Evolutionary conservation across 208 protist genomes (phyloP).

Genomic region (Hexamita inflata): DNA sequence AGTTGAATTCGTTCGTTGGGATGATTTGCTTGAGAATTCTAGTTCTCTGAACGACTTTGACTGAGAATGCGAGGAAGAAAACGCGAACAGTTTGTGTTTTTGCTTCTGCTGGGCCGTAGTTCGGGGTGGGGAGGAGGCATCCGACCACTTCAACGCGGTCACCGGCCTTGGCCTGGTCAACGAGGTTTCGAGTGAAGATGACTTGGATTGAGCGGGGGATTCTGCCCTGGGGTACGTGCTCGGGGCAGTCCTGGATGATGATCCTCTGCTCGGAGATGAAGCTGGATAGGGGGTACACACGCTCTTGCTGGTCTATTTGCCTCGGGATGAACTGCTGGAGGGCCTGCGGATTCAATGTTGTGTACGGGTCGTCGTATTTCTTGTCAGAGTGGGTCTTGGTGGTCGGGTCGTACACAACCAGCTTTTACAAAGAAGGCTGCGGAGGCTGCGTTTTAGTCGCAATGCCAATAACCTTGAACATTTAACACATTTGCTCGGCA

Average conservation of each 20-base stretch:
- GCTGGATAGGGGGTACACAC: not conserved
- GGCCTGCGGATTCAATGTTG: not conserved
- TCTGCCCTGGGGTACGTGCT: not conserved
- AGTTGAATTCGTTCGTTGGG: not conserved
- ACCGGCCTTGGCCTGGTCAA: not conserved
- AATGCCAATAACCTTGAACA: conserved; percentile 13
- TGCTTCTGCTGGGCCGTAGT: not conserved
- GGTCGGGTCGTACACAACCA: not conserved
- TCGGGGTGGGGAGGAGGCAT: not conserved
- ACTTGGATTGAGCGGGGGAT: conserved; percentile 2
- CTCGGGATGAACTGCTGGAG: not conserved
- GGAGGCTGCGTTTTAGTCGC: not conserved
- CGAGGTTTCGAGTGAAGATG: not conserved
- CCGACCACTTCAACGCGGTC: conserved; percentile 3
- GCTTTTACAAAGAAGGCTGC: not conserved
- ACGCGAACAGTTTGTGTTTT: not conserved
- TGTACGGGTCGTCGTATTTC: conserved; percentile 13
- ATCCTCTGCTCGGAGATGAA: not conserved
- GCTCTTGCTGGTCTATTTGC: not conserved
- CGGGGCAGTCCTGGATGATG: not conserved
- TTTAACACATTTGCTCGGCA: not conserved
- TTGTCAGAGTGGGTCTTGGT: not conserved
- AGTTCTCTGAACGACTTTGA: not conserved
- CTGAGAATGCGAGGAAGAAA: not conserved
- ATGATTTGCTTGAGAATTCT: not conserved